Conservation (phyloP, 805 yeast species). For the Wickerhamiella nectarea region DNA sequence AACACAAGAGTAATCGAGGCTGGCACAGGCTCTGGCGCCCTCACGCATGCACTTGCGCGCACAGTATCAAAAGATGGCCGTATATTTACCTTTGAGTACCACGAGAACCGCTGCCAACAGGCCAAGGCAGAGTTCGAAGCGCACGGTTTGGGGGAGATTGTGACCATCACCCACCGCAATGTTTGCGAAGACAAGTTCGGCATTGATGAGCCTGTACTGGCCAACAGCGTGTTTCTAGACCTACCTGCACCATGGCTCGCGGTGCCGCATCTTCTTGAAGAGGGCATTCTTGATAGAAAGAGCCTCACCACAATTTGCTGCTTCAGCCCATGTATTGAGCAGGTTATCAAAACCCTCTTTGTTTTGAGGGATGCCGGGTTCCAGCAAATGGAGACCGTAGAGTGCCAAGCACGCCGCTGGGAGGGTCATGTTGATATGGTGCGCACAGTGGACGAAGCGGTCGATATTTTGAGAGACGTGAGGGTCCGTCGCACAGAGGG, state of each 20-base stretch:
- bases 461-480: conserved; percentile 67
- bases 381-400: conserved; percentile 83
- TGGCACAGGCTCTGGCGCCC: conserved; percentile 95
- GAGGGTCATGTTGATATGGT: conserved; percentile 86
- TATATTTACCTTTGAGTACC: conserved; percentile 82
- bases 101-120: conserved; percentile 65
- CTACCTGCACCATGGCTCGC: conserved; percentile 97
- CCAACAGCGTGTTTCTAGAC: conserved; percentile 73
- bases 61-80: conserved; percentile 49
- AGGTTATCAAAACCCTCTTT: conserved; percentile 75
- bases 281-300: conserved; percentile 38
- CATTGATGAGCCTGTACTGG: conserved; percentile 29
- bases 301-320: conserved; percentile 68
- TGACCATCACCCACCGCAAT: conserved; percentile 75
- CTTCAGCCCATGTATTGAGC: conserved; percentile 96
- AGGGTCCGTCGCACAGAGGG: conserved; percentile 51
- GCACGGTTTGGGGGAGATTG: conserved; percentile 49
- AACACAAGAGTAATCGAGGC: conserved; percentile 84
- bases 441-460: conserved; percentile 63
- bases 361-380: conserved; percentile 66
- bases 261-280: conserved; percentile 48
- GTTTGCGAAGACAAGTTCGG: conserved; percentile 79
- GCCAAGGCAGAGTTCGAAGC: conserved; percentile 63
- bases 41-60: conserved; percentile 84
- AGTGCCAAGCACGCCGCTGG: conserved; percentile 70